These are phyloP conservation scores for Fusarium humuli DNA, from an alignment of 2,329 filamentous ascomycete genomes.

Conservation along the genomic window DNA sequence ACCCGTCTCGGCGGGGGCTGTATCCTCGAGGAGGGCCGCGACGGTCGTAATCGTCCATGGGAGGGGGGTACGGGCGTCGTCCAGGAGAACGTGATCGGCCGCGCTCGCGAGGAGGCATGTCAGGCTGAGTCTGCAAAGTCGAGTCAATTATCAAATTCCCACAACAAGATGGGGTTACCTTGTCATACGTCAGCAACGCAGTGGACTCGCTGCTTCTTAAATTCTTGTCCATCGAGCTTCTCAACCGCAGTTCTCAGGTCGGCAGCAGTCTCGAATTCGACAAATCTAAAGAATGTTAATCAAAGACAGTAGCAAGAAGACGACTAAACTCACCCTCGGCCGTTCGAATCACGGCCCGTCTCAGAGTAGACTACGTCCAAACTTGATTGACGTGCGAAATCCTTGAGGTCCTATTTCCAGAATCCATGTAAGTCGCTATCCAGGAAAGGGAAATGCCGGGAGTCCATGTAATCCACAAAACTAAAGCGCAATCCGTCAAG, in stretches of 20 bases:
- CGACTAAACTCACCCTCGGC: constrained; percentile 78
- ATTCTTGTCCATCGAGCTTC: constrained; percentile 92
- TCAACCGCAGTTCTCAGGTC: constrained; percentile 93
- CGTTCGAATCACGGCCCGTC: constrained; percentile 71
- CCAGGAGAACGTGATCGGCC: constrained; percentile 83
- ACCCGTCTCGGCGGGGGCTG: constrained; percentile 78
- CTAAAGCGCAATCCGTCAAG: constrained; percentile 54
- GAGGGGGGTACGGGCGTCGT: constrained; percentile 73
- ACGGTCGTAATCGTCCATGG: constrained; percentile 83
- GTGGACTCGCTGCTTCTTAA: constrained; percentile 87
- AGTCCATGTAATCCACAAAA: constrained; percentile 53
- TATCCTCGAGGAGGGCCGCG: constrained; percentile 84
- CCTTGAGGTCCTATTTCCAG: constrained; percentile 97
- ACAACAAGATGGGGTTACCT: constrained; percentile 5
- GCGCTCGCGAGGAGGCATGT: constrained; percentile 74
- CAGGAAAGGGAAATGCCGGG: constrained; percentile 55
- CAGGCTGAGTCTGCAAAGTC: constrained; percentile 77
- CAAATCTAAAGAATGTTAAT: constrained; percentile 73
- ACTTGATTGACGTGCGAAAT: constrained; percentile 96
- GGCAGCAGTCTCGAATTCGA: constrained; percentile 94
- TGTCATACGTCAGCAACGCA: constrained; percentile 83
- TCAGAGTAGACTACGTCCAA: constrained; percentile 99
- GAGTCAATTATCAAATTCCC: constrained; percentile 37
- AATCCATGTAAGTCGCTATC: constrained; percentile 83
- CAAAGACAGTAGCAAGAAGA: background rate